Base-by-base conservation (phyloP, 768 basidiomycete species). In the Amanita molliuscula region DNA sequence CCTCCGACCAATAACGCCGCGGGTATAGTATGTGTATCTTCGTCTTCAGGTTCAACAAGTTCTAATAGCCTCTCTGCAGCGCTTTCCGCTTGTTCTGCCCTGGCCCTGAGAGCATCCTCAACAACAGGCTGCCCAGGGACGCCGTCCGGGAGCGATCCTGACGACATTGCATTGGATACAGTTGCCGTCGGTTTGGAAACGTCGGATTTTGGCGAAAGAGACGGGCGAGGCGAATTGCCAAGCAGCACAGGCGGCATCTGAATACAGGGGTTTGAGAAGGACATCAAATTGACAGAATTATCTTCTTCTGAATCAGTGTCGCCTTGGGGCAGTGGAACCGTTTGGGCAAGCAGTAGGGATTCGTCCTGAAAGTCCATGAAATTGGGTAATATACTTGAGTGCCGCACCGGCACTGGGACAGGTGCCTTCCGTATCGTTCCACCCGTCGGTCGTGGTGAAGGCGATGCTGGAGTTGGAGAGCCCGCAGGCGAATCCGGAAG, bases 41-140 rank as follows among this genome's bases (percentile, higher is more conserved):
- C 81, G 10, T 81, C 84, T 42, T 89, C 88, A 11, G 84, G 78
- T 54, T 91, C 88, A 10, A 88, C 84, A 13, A 95, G 74, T 62
- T 96, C 94, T 34, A 95, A 62, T 23, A 97, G 67, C 44, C 89
- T 77, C 61, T 90, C 84, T 0, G 94, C 94, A 6, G 92, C 88
- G 60, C 89, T 92, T 62, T 93, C 89, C 0, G 94, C 94, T 61
- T 96, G 94, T 57, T 88, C 88, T 1, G 94, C 93, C 47, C 88
- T 79, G 2, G 88, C 88, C 38, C 83, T 77, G 56, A 95, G 64
- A 26, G 84, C 90, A 60, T 95, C 93, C 59, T 94, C 92, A 3
- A 93, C 76, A 10, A 80, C 71, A 56, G 74, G 62, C 55, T 72
- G 69, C 55, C 75, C 67, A 49, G 61, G 53, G 16, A 53, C 52